Percentiles rank a stretch among this genome's conserved stretches.
Evolutionary conservation across 345 rosid genomes (phyloP).

Genomic region (Aquilaria yunnanensis): DNA sequence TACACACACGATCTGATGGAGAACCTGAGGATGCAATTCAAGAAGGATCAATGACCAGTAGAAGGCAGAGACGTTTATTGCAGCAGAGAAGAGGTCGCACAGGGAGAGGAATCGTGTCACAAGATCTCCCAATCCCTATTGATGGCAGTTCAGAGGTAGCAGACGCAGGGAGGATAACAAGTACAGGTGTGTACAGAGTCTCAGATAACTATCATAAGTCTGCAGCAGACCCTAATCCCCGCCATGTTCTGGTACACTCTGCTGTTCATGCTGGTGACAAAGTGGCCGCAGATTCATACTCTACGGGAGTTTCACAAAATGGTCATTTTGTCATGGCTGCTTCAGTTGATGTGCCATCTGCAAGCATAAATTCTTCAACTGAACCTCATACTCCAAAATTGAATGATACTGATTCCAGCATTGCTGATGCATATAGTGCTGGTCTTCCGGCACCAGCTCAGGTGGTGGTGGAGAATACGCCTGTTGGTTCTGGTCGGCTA

Average conservation of each 20-base stretch:
- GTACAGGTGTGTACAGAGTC: conserved; percentile 33
- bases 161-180: conserved; percentile 43
- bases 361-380: conserved; percentile 32
- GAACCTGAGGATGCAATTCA: conserved; percentile 49
- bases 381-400: conserved; percentile 43
- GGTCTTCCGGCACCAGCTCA: conserved; percentile 96
- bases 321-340: conserved; percentile 32
- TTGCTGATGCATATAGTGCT: conserved; percentile 35
- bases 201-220: conserved; percentile 45
- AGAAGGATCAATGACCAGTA: conserved; percentile 69
- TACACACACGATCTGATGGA: conserved; percentile 83
- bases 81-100: conserved; percentile 82
- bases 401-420: conserved; percentile 39
- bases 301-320: conserved; percentile 43
- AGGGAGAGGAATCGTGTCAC: conserved; percentile 50
- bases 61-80: conserved; percentile 77
- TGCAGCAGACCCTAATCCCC: conserved; percentile 37
- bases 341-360: conserved; percentile 33
- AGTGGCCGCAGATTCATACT: conserved; percentile 30
- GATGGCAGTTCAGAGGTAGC: conserved; percentile 48
- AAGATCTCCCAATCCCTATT: conserved; percentile 50
- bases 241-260: conserved; percentile 33
- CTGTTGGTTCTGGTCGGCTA: conserved; percentile 93
- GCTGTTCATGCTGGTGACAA: conserved; percentile 40
- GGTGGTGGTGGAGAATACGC: conserved; percentile 87